phyloP scores from a whole-genome alignment of 148 eudicot genomes.

The Dysphania ambrosioides region DNA sequence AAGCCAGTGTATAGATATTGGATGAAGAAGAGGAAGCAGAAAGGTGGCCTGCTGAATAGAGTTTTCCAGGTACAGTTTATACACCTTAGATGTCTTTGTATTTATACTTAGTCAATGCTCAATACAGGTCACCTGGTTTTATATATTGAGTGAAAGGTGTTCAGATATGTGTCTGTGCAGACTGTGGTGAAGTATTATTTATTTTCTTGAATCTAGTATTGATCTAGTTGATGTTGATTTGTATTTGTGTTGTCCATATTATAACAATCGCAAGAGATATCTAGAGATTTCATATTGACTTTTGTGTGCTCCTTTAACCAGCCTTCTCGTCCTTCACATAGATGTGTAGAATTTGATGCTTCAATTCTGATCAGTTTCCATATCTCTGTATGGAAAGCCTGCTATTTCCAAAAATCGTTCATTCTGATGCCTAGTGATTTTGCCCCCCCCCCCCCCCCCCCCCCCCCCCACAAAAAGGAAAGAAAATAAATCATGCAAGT shows the following conservation, averaged over 20 bases:
- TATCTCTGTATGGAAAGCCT: neutral
- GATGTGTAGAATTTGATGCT: too few relatives aligned
- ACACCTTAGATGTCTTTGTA: neutral
- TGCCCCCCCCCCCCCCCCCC: neutral
- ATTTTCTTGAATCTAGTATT: too few relatives aligned
- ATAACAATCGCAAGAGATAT: neutral
- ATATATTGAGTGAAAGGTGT: neutral
- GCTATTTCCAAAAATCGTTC: too few relatives aligned
- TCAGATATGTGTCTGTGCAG: neutral
- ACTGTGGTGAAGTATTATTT: neutral
- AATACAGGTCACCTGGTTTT: neutral
- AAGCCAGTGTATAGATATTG: slow-evolving; percentile 60
- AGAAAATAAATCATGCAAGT: neutral
- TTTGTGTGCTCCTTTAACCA: neutral
- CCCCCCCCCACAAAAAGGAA: too few relatives aligned
- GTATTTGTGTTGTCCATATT: neutral
- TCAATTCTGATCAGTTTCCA: neutral
- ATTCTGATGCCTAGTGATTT: neutral
- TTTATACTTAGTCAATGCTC: neutral
- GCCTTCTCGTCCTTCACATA: too few relatives aligned
- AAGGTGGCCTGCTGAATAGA: slow-evolving; percentile 43
- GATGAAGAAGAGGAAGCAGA: slow-evolving; percentile 60
- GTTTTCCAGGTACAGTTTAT: slow-evolving; percentile 65
- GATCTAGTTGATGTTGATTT: neutral
- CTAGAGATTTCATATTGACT: neutral